Percentiles rank a stretch among this genome's conserved stretches.
Evolutionary conservation across 2,329 filamentous ascomycete species (phyloP).

Genomic region (Botrytis byssoidea): DNA sequence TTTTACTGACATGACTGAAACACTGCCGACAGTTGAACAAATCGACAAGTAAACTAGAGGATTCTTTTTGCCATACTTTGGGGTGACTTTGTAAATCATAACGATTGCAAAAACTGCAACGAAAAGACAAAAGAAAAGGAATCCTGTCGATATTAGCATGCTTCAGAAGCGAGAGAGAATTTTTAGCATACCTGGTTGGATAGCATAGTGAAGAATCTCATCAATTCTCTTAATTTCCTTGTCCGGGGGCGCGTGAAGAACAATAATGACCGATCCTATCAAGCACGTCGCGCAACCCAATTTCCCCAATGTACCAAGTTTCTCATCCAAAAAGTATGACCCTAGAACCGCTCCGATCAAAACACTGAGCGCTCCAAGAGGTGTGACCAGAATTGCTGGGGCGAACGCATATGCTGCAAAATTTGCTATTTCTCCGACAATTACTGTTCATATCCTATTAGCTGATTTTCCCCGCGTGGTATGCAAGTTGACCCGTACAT

Average conservation of each 20-base stretch:
- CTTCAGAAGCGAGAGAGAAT: not conserved
- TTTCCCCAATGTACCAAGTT: constrained; percentile 86
- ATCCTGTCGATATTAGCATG: constrained; percentile 51
- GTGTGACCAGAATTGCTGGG: constrained; percentile 96
- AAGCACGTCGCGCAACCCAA: constrained; percentile 95
- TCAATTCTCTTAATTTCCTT: constrained; percentile 89
- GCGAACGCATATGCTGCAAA: constrained; percentile 98
- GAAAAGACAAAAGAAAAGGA: constrained; percentile 78
- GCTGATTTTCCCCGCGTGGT: constrained; percentile 26
- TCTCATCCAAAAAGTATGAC: constrained; percentile 89
- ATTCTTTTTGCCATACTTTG: constrained; percentile 88
- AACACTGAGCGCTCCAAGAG: constrained; percentile 88
- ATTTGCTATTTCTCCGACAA: constrained; percentile 90
- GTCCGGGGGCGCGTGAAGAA: constrained; percentile 93
- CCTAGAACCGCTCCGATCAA: constrained; percentile 92
- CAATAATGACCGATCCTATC: constrained; percentile 94
- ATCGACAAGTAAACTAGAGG: constrained; percentile 96
- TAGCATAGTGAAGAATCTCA: constrained; percentile 84
- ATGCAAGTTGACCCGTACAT: constrained; percentile 55
- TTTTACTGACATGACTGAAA: constrained; percentile 99
- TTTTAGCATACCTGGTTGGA: constrained; percentile 72
- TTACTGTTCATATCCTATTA: constrained; percentile 57
- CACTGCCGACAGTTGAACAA: constrained; percentile 92
- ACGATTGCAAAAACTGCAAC: constrained; percentile 82
- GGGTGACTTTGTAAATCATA: constrained; percentile 96